Evolutionary conservation across 164 flowering plant genomes (phyloP).

Genomic region (grape (Vitis vinifera)): DNA sequence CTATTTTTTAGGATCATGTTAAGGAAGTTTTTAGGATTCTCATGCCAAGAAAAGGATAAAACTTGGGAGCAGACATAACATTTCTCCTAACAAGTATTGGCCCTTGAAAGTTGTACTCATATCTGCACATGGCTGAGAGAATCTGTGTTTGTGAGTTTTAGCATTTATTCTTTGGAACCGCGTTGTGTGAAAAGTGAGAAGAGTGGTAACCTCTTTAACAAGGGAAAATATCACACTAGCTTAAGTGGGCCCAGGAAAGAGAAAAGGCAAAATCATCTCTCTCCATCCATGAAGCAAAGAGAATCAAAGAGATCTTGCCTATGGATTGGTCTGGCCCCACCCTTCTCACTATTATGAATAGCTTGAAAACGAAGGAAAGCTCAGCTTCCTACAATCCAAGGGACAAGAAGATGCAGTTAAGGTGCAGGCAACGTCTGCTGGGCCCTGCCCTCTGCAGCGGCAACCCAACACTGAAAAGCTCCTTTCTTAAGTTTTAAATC

Average conservation of each 20-base stretch:
- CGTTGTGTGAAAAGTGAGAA: conserved; percentile 8
- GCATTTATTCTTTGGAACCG: conserved; percentile 15
- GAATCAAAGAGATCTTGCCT: conserved; percentile 47
- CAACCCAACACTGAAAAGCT: conserved; percentile 10
- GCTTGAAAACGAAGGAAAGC: conserved; percentile 30
- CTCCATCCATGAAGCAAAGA: conserved; percentile 38
- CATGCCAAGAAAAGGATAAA: neutral
- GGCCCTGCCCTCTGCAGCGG: conserved; percentile 19
- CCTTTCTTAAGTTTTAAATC: conserved; percentile 9
- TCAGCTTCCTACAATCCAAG: conserved; percentile 16
- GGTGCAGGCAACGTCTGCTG: conserved; percentile 5
- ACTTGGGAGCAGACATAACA: neutral
- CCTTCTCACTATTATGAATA: conserved; percentile 9
- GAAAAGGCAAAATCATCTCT: conserved; percentile 38
- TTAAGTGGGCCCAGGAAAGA: conserved; percentile 32
- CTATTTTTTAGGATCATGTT: conserved; percentile 1
- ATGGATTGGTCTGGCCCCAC: conserved; percentile 40
- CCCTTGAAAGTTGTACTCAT: neutral
- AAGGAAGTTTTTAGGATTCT: neutral
- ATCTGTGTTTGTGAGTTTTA: conserved; percentile 16
- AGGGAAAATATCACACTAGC: conserved; percentile 10
- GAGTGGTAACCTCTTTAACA: neutral
- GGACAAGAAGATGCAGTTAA: conserved; percentile 14
- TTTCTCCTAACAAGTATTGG: neutral
- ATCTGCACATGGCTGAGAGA: conserved; percentile 14